A percentile compares a stretch with the other conserved stretches of the same genome.
These are phyloP conservation scores for Gracilaria gracilis DNA, from an alignment of 23 red algal genomes.

Conservation along the genomic window DNA sequence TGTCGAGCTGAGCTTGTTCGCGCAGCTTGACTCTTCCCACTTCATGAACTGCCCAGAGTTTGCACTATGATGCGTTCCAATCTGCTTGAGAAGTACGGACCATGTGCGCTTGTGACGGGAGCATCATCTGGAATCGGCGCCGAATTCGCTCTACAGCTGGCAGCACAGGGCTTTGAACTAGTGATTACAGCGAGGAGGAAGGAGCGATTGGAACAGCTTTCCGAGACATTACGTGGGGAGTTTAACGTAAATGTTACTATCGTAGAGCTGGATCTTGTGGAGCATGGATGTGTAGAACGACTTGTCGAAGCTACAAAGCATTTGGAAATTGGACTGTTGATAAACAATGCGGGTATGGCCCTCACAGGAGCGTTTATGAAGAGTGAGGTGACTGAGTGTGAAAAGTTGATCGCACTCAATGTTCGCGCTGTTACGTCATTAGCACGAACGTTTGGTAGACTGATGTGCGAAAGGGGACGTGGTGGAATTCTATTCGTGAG, in stretches of 20 bases:
- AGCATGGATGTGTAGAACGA: background rate
- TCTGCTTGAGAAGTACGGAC: conserved; percentile 60
- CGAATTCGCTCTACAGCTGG: conserved; percentile 86
- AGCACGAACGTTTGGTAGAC: conserved; percentile 10
- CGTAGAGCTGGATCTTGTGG: conserved; percentile 34
- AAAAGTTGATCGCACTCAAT: conserved; percentile 38
- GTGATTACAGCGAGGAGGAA: conserved; percentile 82
- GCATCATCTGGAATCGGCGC: conserved; percentile 95
- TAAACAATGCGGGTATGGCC: conserved; percentile 64
- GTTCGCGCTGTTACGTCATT: conserved; percentile 32
- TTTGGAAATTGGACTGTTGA: conserved; percentile 49
- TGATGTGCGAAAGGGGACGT: conserved; percentile 2
- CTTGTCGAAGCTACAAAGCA: conserved; percentile 15
- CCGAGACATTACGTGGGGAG: conserved; percentile 9
- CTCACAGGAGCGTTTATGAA: conserved; percentile 27
- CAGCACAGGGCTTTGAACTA: conserved; percentile 64
- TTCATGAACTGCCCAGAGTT: too few relatives aligned
- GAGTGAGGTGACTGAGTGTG: background rate
- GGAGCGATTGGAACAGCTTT: conserved; percentile 61
- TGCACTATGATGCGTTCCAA: background rate
- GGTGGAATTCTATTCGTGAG: conserved; percentile 69
- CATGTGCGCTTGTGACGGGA: conserved; percentile 93
- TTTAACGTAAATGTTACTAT: background rate
- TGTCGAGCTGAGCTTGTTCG: too few relatives aligned
- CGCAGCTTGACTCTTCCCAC: too few relatives aligned